phyloP scores from a whole-genome alignment of 768 basidiomycete species.

The Tylopilus felleus region DNA sequence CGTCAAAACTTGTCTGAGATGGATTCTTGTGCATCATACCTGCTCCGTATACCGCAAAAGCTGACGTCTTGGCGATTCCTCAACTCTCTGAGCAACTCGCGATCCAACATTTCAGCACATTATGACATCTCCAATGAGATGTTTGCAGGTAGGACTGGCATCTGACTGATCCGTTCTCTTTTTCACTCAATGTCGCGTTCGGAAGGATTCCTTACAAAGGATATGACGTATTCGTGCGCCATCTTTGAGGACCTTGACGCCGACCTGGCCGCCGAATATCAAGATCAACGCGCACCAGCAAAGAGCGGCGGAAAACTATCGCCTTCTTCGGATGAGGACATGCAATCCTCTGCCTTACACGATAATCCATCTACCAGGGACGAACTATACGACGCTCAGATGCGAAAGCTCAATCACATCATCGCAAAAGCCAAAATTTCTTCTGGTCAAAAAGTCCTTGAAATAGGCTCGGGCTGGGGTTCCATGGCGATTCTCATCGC shows the following conservation, averaged over 20 bases:
- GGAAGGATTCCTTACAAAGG: not conserved
- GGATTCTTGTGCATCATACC: not conserved
- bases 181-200: not conserved
- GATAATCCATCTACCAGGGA: not conserved
- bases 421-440: not conserved
- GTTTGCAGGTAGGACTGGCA: not conserved
- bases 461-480: not conserved
- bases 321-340: not conserved
- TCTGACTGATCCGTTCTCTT: too few relatives aligned
- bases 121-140: constrained; percentile 1
- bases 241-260: not conserved
- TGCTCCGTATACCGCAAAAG: not conserved
- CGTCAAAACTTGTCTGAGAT: not conserved
- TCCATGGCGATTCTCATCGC: not conserved
- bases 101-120: not conserved
- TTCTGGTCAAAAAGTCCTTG: not conserved
- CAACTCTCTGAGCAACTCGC: not conserved
- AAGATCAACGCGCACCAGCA: not conserved
- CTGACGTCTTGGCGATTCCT: not conserved
- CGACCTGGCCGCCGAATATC: not conserved
- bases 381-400: not conserved
- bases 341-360: not conserved
- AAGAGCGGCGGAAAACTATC: not conserved
- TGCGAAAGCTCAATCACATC: not conserved
- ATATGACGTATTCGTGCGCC: constrained; percentile 1